phyloP scores from a whole-genome alignment of 2,329 filamentous ascomycete genomes.

The Fusarium nelsonii region DNA sequence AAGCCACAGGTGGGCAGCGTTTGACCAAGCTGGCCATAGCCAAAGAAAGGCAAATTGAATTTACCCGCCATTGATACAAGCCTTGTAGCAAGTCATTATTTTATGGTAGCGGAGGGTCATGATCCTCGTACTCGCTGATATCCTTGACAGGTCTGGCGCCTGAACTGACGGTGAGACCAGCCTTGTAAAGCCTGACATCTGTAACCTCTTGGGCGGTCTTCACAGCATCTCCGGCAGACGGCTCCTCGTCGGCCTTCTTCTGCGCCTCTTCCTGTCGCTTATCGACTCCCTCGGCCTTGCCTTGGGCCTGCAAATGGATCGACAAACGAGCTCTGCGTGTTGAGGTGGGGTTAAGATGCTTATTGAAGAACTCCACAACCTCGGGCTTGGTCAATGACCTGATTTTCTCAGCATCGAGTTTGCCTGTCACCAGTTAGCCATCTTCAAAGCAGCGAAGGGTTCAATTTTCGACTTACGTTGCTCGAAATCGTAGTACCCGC shows the following conservation, averaged over 20 bases:
- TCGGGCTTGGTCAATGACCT: slow-evolving; percentile 81
- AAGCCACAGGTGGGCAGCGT: no score
- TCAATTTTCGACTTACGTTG: slow-evolving; percentile 69
- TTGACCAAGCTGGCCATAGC: no score
- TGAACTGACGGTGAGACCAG: slow-evolving; percentile 76
- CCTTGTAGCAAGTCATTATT: no score
- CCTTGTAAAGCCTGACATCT: slow-evolving; percentile 85
- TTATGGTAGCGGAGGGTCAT: no score
- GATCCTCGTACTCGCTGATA: slow-evolving; percentile 85
- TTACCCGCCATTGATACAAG: no score
- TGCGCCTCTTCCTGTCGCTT: slow-evolving; percentile 61
- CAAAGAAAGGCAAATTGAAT: no score
- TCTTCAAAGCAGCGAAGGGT: neutral
- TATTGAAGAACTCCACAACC: slow-evolving; percentile 81
- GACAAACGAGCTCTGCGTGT: slow-evolving; percentile 82
- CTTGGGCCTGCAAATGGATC: slow-evolving; percentile 84
- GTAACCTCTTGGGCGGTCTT: slow-evolving; percentile 71
- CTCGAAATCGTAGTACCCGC: slow-evolving; percentile 90
- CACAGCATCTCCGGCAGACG: slow-evolving; percentile 53
- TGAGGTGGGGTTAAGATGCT: slow-evolving; percentile 81
- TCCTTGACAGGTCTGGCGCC: slow-evolving; percentile 81
- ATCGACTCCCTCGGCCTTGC: slow-evolving; percentile 60
- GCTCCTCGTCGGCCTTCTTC: slow-evolving; percentile 52
- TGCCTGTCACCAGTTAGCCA: slow-evolving; percentile 61
- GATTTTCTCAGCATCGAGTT: slow-evolving; percentile 81